Percentiles rank a stretch among this genome's conserved stretches.
Conservation (phyloP, 495 filamentous ascomycete genomes). For the Penicillium parvum region DNA sequence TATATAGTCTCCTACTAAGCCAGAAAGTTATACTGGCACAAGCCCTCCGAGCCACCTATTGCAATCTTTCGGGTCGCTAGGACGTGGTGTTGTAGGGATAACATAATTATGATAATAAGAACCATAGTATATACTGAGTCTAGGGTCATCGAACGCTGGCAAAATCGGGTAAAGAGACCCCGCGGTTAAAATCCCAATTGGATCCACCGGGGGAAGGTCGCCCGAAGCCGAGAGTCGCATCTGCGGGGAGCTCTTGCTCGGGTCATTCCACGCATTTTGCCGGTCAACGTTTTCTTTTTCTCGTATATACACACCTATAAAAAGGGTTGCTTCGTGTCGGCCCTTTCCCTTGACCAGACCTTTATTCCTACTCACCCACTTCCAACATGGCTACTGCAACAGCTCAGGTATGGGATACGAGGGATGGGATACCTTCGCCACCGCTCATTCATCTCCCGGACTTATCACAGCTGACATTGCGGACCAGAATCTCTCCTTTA, state of each 20-base stretch:
- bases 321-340: not conserved
- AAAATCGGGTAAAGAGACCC: slow-evolving; percentile 19
- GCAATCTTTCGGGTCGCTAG: no score
- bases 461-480: slow-evolving; percentile 7
- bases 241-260: slow-evolving; percentile 16
- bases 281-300: not conserved
- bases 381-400: slow-evolving; percentile 12
- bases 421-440: no score
- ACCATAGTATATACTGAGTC: no score
- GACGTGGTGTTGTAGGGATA: no score
- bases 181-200: slow-evolving; percentile 25
- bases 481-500: slow-evolving; percentile 77
- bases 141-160: slow-evolving; percentile 3
- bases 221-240: not conserved
- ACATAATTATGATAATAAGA: no score
- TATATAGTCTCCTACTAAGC: no score
- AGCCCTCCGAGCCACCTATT: no score
- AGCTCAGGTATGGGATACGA: slow-evolving; percentile 21
- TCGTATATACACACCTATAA: no score
- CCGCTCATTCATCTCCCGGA: no score
- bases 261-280: slow-evolving; percentile 8
- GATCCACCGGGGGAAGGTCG: slow-evolving; percentile 13
- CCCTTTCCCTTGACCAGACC: not conserved
- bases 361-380: not conserved
- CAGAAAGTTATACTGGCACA: no score